Evolutionary conservation across 164 flowering plant species (phyloP).

Genomic region (Tetracentron sinense): DNA sequence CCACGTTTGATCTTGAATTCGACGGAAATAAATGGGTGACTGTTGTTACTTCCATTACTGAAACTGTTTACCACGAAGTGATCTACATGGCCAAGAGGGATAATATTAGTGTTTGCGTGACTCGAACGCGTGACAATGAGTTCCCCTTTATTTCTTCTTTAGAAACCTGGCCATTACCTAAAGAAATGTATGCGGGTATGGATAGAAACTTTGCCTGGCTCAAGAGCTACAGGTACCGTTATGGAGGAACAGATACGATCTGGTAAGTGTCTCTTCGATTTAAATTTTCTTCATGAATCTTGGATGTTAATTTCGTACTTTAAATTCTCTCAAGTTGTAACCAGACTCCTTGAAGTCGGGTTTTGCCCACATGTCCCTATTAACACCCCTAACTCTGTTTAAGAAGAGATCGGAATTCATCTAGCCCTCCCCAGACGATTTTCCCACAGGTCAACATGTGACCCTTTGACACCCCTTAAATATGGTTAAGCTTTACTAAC

Average conservation of each 20-base stretch:
- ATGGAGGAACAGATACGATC: conserved; percentile 7
- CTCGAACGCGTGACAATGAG: conserved; percentile 1
- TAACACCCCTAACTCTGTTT: too few species aligned
- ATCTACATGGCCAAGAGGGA: conserved; percentile 3
- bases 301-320: too few species aligned
- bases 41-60: background rate
- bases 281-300: too few species aligned
- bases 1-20: conserved; percentile 20
- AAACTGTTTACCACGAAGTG: conserved; percentile 7
- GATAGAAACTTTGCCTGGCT: conserved; percentile 12
- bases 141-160: conserved; percentile 21
- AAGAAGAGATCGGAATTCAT: too few species aligned
- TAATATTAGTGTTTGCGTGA: conserved; percentile 10
- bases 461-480: too few species aligned
- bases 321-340: too few species aligned
- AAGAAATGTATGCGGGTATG: conserved; percentile 12
- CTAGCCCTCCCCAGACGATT: too few species aligned
- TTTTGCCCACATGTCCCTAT: too few species aligned
- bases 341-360: too few species aligned
- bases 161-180: conserved; percentile 4
- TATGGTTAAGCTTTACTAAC: too few species aligned
- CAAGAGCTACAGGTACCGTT: conserved; percentile 8
- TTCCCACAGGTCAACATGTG: too few species aligned
- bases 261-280: background rate
- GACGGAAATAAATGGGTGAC: conserved; percentile 22